These are phyloP conservation scores for Ceriops tagal DNA, from an alignment of 345 rosid genomes.

Conservation along the genomic window DNA sequence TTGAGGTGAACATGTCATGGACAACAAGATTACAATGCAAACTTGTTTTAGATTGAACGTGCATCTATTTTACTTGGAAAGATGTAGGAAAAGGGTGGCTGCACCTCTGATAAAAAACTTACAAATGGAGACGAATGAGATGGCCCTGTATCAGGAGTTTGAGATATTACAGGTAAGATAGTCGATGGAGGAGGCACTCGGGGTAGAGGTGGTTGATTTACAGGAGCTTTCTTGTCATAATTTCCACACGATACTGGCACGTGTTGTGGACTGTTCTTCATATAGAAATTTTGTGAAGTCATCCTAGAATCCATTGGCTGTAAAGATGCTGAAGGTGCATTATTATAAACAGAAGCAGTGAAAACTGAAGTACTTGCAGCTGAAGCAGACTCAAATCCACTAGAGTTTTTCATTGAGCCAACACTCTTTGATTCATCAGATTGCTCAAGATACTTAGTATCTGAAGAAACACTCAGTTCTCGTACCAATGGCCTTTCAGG, in stretches of 20 bases:
- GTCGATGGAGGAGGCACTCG: slow-evolving; percentile 77
- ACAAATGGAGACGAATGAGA: slow-evolving; percentile 50
- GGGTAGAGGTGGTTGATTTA: slow-evolving; percentile 90
- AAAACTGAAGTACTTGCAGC: slow-evolving; percentile 45
- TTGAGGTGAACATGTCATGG: slow-evolving; percentile 1
- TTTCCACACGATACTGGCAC: slow-evolving; percentile 55
- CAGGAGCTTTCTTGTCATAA: slow-evolving; percentile 60
- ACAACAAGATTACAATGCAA: background rate
- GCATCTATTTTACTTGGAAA: slow-evolving; percentile 37
- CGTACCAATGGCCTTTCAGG: slow-evolving; percentile 67
- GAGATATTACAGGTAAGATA: slow-evolving; percentile 48
- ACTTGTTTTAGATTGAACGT: background rate
- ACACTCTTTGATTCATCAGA: slow-evolving; percentile 60
- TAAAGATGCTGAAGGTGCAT: slow-evolving; percentile 38
- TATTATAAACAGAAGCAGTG: slow-evolving; percentile 46
- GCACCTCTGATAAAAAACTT: slow-evolving; percentile 37
- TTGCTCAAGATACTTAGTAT: slow-evolving; percentile 71
- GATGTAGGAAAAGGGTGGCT: slow-evolving; percentile 30
- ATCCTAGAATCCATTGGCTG: slow-evolving; percentile 62
- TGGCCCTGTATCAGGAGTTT: slow-evolving; percentile 45
- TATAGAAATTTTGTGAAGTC: slow-evolving; percentile 54
- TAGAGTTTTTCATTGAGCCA: slow-evolving; percentile 35
- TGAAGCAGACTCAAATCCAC: slow-evolving; percentile 43
- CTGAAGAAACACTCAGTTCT: slow-evolving; percentile 78
- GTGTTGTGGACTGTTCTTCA: slow-evolving; percentile 62